These are phyloP conservation scores for Leccinum barrowsii DNA, from an alignment of 768 basidiomycete species.

Conservation along the genomic window DNA sequence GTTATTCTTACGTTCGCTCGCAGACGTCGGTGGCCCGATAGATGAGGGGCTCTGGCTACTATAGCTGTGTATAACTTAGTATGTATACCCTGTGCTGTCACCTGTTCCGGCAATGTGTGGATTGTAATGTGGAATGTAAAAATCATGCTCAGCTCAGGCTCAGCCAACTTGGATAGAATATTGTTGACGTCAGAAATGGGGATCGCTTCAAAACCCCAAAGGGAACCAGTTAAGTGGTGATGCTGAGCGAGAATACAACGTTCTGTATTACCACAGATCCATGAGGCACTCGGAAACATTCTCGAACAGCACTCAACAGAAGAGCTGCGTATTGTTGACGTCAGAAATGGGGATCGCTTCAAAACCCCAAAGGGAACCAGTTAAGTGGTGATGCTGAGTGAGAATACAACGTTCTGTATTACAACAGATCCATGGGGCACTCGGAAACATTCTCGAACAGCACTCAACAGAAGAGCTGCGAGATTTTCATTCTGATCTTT, in stretches of 20 bases:
- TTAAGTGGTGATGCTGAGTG: not conserved
- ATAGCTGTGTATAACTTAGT: not conserved
- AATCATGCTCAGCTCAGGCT: not conserved
- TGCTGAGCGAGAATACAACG: not conserved
- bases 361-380: not conserved
- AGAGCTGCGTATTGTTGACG: not conserved
- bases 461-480: not conserved
- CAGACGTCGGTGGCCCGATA: not conserved
- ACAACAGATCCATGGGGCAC: not conserved
- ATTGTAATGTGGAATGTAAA: conserved; percentile 6
- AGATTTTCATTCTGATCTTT: not conserved
- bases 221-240: not conserved
- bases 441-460: not conserved
- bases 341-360: not conserved
- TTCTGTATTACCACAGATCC: not conserved
- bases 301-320: not conserved
- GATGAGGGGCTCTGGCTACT: not conserved
- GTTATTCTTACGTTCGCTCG: not conserved
- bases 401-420: not conserved
- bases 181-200: not conserved
- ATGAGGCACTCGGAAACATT: not conserved
- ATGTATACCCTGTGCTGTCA: not conserved
- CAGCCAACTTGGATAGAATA: not conserved
- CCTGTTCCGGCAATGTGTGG: not conserved
- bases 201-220: not conserved